Evolutionary conservation across 805 yeast genomes (phyloP), one percentile per base, ranked within the genome.

Genomic region (Teunomyces funiuensis): DNA sequence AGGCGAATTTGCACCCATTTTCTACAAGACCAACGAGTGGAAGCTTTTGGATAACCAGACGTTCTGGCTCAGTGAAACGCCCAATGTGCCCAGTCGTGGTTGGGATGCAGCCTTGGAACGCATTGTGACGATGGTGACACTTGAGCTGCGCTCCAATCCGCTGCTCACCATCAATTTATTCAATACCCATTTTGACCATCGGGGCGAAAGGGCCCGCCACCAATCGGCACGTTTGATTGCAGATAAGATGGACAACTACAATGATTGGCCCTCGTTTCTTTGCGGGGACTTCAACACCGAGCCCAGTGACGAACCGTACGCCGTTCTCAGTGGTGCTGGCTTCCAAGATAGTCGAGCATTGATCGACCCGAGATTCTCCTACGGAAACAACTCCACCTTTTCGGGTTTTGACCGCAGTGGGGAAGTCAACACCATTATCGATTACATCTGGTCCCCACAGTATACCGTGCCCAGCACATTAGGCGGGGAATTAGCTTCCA

Each of bases 381-480:
- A 77, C 47, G 82, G 82, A 0, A 66, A 64, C 43, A 46, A 47
- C 15, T 46, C 61, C 17, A 77, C 82, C 0, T 76, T 66, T 45
- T 75, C 82, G 0, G 82, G 82, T 3, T 79, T 77, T 48, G 63
- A 65, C 43, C 53, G 46, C 9, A 28, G 55, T 34, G 66, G 59
- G 45, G 58, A 37, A 4, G 55, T 46, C 26, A 40, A 39, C 16
- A 43, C 56, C 14, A 63, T 63, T 23, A 74, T 74, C 36, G 79
- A 74, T 49, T 73, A 71, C 43, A 65, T 74, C 22, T 74, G 77
- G 76, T 59, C 69, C 2, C 67, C 71, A 5, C 40, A 40, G 13
- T 28, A 27, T 16, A 42, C 45, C 9, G 22, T 11, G 8, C 18
- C 22, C 10, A 19, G 13, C 19, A 18, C 5, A 15, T 15, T 29